A percentile compares a stretch with the other conserved stretches of the same genome.
phyloP scores from a whole-genome alignment of 2,329 filamentous ascomycete species.

The Colletotrichum destructivum region DNA sequence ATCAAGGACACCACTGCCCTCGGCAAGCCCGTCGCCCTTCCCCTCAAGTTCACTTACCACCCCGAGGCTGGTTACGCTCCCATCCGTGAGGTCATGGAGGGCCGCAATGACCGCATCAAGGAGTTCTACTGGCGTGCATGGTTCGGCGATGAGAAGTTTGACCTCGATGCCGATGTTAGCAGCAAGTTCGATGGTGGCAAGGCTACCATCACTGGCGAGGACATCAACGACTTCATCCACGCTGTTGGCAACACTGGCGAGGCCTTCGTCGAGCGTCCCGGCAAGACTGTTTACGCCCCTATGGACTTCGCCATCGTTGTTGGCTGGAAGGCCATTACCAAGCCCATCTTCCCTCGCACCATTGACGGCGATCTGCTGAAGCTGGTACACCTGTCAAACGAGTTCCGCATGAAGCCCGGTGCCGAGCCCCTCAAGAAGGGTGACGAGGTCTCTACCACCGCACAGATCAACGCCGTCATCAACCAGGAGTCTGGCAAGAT shows the following conservation, averaged over 20 bases:
- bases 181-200: conserved; percentile 92
- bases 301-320: conserved; percentile 99
- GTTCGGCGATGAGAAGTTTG: conserved; percentile 90
- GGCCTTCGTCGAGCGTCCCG: conserved; percentile 95
- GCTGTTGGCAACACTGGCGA: conserved; percentile 98
- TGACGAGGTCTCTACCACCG: conserved; percentile 91
- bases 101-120: conserved; percentile 97
- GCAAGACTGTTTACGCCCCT: conserved; percentile 93
- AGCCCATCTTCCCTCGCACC: conserved; percentile 96
- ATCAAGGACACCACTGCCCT: conserved; percentile 94
- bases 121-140: conserved; percentile 99
- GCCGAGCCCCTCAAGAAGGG: conserved; percentile 96
- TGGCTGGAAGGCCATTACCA: conserved; percentile 99
- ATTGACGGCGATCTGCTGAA: conserved; percentile 98
- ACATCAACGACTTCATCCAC: conserved; percentile 99
- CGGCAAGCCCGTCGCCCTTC: conserved; percentile 84
- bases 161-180: conserved; percentile 88
- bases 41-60: conserved; percentile 92
- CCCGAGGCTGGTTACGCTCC: conserved; percentile 98
- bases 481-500: conserved; percentile 99
- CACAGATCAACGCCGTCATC: conserved; percentile 96
- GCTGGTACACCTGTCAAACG: conserved; percentile 96
- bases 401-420: conserved; percentile 98
- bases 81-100: conserved; percentile 95
- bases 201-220: conserved; percentile 88